Evolutionary conservation across 2,329 filamentous ascomycete species (phyloP).

Genomic region (Fusarium sp.): DNA sequence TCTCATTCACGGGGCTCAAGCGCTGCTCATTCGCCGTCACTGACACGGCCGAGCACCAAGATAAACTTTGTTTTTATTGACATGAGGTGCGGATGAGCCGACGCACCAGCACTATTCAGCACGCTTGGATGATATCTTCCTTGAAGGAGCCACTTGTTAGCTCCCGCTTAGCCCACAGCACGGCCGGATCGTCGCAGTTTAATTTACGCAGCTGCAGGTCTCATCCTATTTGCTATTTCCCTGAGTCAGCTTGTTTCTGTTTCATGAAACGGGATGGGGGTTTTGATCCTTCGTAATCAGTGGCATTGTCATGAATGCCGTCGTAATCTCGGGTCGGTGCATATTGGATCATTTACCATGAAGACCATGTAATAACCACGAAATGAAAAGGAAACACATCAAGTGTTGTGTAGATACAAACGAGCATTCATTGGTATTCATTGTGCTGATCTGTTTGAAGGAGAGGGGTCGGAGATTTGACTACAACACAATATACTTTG

Average conservation of each 20-base stretch:
- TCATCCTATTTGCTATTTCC: slow-evolving; percentile 21
- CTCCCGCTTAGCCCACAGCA: slow-evolving; percentile 19
- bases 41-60: background rate
- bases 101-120: slow-evolving; percentile 20
- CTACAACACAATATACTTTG: background rate
- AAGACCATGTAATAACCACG: background rate
- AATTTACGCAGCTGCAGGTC: slow-evolving; percentile 12
- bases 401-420: background rate
- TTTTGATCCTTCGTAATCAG: slow-evolving; percentile 27
- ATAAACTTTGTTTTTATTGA: slow-evolving; percentile 34
- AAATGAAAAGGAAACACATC: background rate
- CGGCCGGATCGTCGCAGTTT: slow-evolving; percentile 21
- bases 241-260: slow-evolving; percentile 33
- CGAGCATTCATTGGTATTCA: background rate
- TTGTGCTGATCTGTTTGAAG: background rate
- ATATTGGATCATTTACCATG: background rate
- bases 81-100: slow-evolving; percentile 27
- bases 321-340: background rate
- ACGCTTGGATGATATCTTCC: background rate
- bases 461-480: background rate
- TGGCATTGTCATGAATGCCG: background rate
- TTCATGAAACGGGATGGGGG: slow-evolving; percentile 35
- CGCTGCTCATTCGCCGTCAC: slow-evolving; percentile 4
- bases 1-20: background rate
- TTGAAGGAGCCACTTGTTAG: slow-evolving; percentile 8